Percentiles rank a stretch among this genome's conserved stretches.
Conservation (phyloP, 2,329 filamentous ascomycete species). For the Stachybotrys elegans region DNA sequence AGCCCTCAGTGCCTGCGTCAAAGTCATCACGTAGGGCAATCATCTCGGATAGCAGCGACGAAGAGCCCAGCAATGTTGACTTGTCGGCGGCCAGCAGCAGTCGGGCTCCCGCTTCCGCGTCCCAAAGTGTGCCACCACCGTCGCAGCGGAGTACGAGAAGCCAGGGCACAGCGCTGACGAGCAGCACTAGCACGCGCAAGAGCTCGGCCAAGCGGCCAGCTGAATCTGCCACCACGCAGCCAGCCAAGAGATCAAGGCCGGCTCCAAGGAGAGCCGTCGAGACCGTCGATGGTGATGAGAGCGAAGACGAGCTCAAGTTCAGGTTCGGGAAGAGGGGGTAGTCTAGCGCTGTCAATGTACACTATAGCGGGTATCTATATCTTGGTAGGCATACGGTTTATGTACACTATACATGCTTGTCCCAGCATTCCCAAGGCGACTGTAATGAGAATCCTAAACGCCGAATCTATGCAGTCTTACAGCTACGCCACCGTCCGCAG, state of each 20-base stretch:
- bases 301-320: conserved; percentile 53
- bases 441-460: background rate
- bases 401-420: background rate
- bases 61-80: conserved; percentile 18
- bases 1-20: conserved; percentile 8
- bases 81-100: too few species aligned
- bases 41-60: conserved; percentile 32
- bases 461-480: background rate
- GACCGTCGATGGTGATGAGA: conserved; percentile 38
- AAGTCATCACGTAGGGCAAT: conserved; percentile 15
- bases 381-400: conserved; percentile 10
- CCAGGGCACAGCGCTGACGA: conserved; percentile 18
- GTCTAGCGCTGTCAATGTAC: conserved; percentile 9
- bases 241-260: conserved; percentile 26
- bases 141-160: conserved; percentile 23
- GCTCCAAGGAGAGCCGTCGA: conserved; percentile 28
- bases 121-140: conserved; percentile 14
- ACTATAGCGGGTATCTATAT: conserved; percentile 24
- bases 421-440: background rate
- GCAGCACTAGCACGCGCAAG: conserved; percentile 18
- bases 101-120: too few species aligned
- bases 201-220: conserved; percentile 28
- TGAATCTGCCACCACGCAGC: conserved; percentile 21
- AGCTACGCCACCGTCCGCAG: background rate
- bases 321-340: conserved; percentile 47